phyloP scores from a whole-genome alignment of 257 asterid species.

The Rauvolfia tetraphylla region DNA sequence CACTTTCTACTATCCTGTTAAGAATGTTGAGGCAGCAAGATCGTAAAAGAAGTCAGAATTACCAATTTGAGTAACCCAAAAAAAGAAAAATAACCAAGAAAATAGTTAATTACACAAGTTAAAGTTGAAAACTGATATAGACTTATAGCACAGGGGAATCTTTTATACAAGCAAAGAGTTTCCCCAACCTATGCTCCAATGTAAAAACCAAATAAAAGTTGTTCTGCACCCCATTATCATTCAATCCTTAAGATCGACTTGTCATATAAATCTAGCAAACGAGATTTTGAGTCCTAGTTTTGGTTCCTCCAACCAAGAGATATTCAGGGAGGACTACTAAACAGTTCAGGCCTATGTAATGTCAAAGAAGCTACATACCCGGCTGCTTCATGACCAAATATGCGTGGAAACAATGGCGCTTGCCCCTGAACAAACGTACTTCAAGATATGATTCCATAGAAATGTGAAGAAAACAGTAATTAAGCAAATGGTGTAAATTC shows the following conservation, averaged over 20 bases:
- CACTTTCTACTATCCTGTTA: conserved; percentile 18
- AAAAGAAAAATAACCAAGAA: neutral
- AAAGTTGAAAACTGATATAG: neutral
- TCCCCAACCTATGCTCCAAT: neutral
- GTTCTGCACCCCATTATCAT: neutral
- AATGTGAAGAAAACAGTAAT: neutral
- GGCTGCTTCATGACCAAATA: conserved; percentile 24
- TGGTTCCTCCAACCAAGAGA: neutral
- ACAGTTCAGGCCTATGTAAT: neutral
- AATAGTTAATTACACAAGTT: neutral
- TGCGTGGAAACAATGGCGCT: conserved; percentile 14
- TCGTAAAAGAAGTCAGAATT: neutral
- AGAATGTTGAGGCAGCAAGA: neutral
- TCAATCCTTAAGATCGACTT: neutral
- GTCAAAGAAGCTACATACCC: conserved; percentile 10
- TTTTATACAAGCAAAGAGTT: neutral
- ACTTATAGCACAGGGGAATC: neutral
- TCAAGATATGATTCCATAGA: neutral
- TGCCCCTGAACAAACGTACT: conserved; percentile 8
- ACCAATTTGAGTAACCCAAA: no score
- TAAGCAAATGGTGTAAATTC: neutral
- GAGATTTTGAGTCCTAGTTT: neutral
- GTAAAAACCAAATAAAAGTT: neutral
- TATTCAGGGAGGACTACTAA: neutral
- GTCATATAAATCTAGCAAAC: neutral